Conservation (phyloP, 495 filamentous ascomycete genomes). For the Penicillium malachiteum region DNA sequence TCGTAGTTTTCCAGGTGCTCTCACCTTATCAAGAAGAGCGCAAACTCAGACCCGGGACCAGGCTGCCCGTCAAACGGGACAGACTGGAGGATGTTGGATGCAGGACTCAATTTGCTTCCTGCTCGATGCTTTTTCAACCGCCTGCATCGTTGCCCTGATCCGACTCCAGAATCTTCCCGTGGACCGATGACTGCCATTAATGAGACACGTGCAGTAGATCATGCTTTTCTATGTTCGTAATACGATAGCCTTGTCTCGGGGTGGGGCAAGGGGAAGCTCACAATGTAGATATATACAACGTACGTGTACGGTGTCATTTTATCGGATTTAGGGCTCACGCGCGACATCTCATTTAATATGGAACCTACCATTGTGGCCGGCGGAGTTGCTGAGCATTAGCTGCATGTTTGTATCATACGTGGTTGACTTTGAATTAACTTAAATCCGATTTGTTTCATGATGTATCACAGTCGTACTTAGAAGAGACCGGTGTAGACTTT, state of each 20-base stretch:
- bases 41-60: no score
- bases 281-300: neutral
- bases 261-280: neutral
- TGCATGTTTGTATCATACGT: constrained; percentile 1
- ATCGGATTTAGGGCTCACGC: neutral
- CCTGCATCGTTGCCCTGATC: neutral
- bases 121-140: neutral
- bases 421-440: neutral
- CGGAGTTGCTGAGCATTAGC: neutral
- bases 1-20: neutral
- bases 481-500: neutral
- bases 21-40: neutral
- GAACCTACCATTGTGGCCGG: neutral
- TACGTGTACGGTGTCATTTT: neutral
- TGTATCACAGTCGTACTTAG: neutral
- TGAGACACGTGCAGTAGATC: neutral
- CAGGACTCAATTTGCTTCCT: neutral
- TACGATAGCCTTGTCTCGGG: neutral
- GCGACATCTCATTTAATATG: neutral
- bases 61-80: neutral
- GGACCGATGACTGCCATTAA: neutral
- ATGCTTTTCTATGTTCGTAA: neutral
- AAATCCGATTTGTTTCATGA: neutral
- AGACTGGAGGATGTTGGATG: neutral
- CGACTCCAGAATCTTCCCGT: neutral